Percentiles rank a stretch among this genome's conserved stretches.
Evolutionary conservation across 2,329 filamentous ascomycete species (phyloP).

Genomic region (Didymella arachidicola): DNA sequence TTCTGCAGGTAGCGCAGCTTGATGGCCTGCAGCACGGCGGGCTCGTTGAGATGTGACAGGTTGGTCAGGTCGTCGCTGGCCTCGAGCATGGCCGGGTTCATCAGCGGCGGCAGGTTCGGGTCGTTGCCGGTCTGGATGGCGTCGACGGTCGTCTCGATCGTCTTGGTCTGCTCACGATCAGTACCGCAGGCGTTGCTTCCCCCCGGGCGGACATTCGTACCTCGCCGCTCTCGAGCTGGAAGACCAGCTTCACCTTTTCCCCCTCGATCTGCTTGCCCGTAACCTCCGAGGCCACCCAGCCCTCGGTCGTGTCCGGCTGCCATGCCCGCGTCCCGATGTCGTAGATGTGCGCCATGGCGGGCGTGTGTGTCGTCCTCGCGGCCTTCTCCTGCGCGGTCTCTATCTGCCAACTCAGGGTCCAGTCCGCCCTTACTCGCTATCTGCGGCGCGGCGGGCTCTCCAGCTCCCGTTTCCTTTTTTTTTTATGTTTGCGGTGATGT

Average conservation of each 20-base stretch:
- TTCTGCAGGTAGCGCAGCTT: constrained; percentile 96
- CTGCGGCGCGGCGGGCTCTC: constrained; percentile 25
- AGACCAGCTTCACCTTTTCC: constrained; percentile 85
- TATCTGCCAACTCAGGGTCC: constrained; percentile 34
- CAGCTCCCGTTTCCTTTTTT: constrained; percentile 29
- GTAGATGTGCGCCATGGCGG: constrained; percentile 85
- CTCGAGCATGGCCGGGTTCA: constrained; percentile 98
- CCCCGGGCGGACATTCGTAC: constrained; percentile 59
- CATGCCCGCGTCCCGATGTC: constrained; percentile 97
- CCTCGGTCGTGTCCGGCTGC: constrained; percentile 95
- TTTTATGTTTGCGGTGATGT: constrained; percentile 8
- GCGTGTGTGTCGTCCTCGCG: constrained; percentile 35
- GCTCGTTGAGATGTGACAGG: constrained; percentile 96
- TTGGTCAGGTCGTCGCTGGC: constrained; percentile 98
- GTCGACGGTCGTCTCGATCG: constrained; percentile 76
- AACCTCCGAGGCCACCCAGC: constrained; percentile 97
- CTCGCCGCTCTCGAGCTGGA: constrained; percentile 92
- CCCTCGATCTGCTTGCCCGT: constrained; percentile 83
- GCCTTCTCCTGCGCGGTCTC: constrained; percentile 25
- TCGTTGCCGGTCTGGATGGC: constrained; percentile 80
- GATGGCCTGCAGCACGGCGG: constrained; percentile 96
- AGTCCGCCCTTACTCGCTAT: constrained; percentile 28
- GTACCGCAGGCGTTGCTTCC: constrained; percentile 3
- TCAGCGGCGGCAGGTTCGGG: constrained; percentile 83
- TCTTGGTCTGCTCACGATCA: constrained; percentile 69